A percentile compares a stretch with the other conserved stretches of the same genome.
phyloP scores from a whole-genome alignment of 345 rosid genomes.

The Aquilaria malaccensis region DNA sequence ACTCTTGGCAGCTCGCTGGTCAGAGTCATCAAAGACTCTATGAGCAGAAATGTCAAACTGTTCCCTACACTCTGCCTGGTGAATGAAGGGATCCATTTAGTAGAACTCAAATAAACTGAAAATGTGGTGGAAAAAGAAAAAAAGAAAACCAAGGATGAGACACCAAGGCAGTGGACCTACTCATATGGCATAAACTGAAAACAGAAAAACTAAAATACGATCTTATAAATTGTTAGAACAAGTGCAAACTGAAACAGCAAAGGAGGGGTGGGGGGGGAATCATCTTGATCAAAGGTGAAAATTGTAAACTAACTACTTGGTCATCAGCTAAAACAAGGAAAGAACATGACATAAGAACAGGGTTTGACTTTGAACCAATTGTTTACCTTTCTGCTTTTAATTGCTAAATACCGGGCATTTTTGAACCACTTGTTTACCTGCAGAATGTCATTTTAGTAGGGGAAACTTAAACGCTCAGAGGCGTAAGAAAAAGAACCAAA shows the following conservation, averaged over 20 bases:
- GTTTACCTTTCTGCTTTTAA: conserved; percentile 76
- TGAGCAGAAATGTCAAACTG: conserved; percentile 25
- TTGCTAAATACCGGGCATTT: conserved; percentile 81
- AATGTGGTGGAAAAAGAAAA: neutral
- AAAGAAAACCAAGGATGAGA: neutral
- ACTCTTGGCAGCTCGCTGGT: conserved; percentile 24
- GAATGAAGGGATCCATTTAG: conserved; percentile 2
- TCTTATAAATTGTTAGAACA: neutral
- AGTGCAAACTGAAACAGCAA: neutral
- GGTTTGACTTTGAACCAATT: neutral
- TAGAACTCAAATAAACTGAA: neutral
- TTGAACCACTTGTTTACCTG: conserved; percentile 99
- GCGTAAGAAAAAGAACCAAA: conserved; percentile 10
- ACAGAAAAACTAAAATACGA: neutral
- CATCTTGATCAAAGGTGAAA: neutral
- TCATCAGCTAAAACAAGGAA: neutral
- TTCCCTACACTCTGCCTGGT: conserved; percentile 37
- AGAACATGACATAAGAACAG: neutral
- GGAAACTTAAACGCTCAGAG: conserved; percentile 8
- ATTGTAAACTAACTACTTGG: neutral
- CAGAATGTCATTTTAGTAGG: conserved; percentile 17
- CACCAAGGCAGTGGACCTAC: neutral
- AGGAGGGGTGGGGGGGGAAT: neutral
- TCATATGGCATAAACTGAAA: neutral
- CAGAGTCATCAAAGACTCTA: conserved; percentile 26